Evolutionary conservation across 2,329 filamentous ascomycete species (phyloP).

Genomic region (Fusarium falciforme): DNA sequence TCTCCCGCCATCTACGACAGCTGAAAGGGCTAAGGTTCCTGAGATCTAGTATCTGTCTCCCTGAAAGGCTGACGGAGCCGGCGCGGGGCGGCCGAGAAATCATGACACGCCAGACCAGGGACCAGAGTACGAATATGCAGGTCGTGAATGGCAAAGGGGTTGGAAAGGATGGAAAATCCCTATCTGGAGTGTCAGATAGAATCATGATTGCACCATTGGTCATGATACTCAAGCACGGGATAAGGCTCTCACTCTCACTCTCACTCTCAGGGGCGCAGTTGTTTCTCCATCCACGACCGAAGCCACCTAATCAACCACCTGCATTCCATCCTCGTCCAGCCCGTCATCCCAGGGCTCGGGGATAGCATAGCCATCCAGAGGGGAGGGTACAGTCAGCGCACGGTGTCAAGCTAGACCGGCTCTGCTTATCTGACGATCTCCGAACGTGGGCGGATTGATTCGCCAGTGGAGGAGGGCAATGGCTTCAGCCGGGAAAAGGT

Average conservation of each 20-base stretch:
- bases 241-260: not conserved
- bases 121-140: not conserved
- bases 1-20: not conserved
- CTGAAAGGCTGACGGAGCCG: slow-evolving; percentile 6
- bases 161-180: not conserved
- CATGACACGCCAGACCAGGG: not conserved
- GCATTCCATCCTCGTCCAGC: slow-evolving; percentile 27
- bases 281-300: not conserved
- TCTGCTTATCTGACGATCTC: slow-evolving; percentile 42
- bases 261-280: not conserved
- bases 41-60: slow-evolving; percentile 6
- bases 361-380: not conserved
- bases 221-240: not conserved
- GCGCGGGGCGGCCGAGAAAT: not conserved
- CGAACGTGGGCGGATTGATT: slow-evolving; percentile 51
- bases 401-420: slow-evolving; percentile 18
- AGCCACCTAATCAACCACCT: slow-evolving; percentile 10
- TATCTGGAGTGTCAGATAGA: not conserved
- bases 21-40: slow-evolving; percentile 8
- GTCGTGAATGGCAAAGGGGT: not conserved
- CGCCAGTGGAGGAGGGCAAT: slow-evolving; percentile 18
- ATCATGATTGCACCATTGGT: not conserved
- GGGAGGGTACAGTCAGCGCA: slow-evolving; percentile 23
- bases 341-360: slow-evolving; percentile 14
- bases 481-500: slow-evolving; percentile 5